These are phyloP conservation scores for Phytophthora crassamura DNA, from an alignment of 352 stramenopile genomes.

Conservation along the genomic window DNA sequence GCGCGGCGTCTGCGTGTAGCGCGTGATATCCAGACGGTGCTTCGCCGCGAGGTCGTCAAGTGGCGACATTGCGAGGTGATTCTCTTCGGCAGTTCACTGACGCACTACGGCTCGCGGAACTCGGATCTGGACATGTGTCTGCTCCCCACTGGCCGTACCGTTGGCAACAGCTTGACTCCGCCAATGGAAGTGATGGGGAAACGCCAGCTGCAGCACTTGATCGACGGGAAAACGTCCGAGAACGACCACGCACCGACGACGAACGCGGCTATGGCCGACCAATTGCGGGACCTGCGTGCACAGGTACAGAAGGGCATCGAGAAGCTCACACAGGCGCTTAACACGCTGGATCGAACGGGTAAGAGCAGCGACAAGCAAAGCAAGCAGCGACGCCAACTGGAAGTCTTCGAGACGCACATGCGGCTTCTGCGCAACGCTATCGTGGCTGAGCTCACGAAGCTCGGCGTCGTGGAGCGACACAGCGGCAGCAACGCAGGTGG, in stretches of 20 bases:
- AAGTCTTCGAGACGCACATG: conserved; percentile 56
- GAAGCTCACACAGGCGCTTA: conserved; percentile 49
- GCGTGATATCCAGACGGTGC: conserved; percentile 48
- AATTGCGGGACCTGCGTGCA: conserved; percentile 47
- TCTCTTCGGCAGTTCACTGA: conserved; percentile 83
- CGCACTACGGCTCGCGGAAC: conserved; percentile 68
- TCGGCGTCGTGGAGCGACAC: conserved; percentile 6
- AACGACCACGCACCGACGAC: conserved; percentile 18
- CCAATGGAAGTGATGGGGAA: conserved; percentile 39
- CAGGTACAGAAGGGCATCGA: conserved; percentile 61
- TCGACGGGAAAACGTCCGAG: conserved; percentile 34
- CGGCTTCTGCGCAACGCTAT: conserved; percentile 44
- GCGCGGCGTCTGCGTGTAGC: conserved; percentile 44
- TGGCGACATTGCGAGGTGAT: conserved; percentile 59
- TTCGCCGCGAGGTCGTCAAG: conserved; percentile 51
- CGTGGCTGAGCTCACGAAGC: conserved; percentile 24
- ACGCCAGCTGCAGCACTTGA: conserved; percentile 52
- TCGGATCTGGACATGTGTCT: conserved; percentile 87
- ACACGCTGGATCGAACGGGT: conserved; percentile 35
- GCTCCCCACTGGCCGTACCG: conserved; percentile 33
- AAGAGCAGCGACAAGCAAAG: conserved; percentile 40
- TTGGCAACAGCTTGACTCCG: conserved; percentile 8
- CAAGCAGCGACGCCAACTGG: conserved; percentile 47
- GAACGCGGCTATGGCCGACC: conserved; percentile 23
- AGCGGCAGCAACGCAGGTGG: conserved; percentile 14